Evolutionary conservation across 352 stramenopile species (phyloP).

Genomic region (Phytophthora capsici): DNA sequence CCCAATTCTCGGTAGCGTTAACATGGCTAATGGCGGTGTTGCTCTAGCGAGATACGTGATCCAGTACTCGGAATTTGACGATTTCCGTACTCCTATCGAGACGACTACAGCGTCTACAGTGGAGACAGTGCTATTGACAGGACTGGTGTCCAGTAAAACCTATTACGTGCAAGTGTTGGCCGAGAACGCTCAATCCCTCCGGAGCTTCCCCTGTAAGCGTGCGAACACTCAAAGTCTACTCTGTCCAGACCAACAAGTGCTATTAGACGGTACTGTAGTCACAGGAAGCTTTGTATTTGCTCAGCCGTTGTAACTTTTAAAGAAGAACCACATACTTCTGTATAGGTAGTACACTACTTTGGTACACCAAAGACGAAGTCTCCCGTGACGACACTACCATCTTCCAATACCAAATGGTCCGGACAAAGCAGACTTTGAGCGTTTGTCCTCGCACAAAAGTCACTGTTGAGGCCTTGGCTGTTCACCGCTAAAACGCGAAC

Average conservation of each 20-base stretch:
- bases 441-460: conserved; percentile 74
- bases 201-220: conserved; percentile 69
- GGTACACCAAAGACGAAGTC: conserved; percentile 51
- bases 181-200: conserved; percentile 71
- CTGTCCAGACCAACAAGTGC: conserved; percentile 74
- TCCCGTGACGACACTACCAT: conserved; percentile 67
- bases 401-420: conserved; percentile 70
- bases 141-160: conserved; percentile 65
- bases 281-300: conserved; percentile 57
- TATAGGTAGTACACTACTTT: conserved; percentile 13
- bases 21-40: conserved; percentile 91
- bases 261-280: conserved; percentile 65
- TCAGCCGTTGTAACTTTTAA: background rate
- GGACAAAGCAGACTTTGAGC: conserved; percentile 66
- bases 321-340: background rate
- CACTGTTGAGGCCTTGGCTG: conserved; percentile 69
- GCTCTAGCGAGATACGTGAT: conserved; percentile 92
- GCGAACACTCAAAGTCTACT: conserved; percentile 62
- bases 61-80: conserved; percentile 83
- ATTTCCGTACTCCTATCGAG: conserved; percentile 79
- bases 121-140: conserved; percentile 56
- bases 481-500: conserved; percentile 88
- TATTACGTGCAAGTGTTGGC: conserved; percentile 89
- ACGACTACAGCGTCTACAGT: conserved; percentile 38
- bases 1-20: conserved; percentile 67